Conservation (phyloP, 2,329 filamentous ascomycete species). For the Onygena corvina region DNA sequence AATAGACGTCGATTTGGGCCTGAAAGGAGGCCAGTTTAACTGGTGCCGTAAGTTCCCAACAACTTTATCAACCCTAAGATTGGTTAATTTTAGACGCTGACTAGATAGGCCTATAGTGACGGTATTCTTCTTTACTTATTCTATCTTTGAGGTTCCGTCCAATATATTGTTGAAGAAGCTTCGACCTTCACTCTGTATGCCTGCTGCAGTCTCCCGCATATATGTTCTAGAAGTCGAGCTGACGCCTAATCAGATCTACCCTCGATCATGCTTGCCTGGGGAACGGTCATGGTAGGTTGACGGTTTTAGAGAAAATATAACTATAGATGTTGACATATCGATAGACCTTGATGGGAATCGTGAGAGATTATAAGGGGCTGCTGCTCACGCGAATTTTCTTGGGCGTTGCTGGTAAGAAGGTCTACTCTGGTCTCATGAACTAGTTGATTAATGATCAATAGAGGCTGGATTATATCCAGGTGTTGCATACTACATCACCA, state of each 20-base stretch:
- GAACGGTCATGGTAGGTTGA: slow-evolving; percentile 32
- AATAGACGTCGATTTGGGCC: slow-evolving; percentile 16
- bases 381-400: slow-evolving; percentile 38
- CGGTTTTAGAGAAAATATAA: neutral
- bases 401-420: slow-evolving; percentile 24
- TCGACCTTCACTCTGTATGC: slow-evolving; percentile 20
- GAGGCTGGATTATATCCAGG: slow-evolving; percentile 35
- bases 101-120: slow-evolving; percentile 16
- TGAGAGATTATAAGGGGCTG: slow-evolving; percentile 37
- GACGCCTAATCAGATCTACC: slow-evolving; percentile 18
- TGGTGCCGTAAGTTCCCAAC: slow-evolving; percentile 16
- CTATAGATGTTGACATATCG: neutral
- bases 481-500: slow-evolving; percentile 35
- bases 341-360: slow-evolving; percentile 39
- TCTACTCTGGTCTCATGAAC: neutral
- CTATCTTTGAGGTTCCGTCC: slow-evolving; percentile 18
- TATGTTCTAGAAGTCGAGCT: neutral
- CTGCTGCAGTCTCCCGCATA: neutral
- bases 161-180: slow-evolving; percentile 24
- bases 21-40: slow-evolving; percentile 21
- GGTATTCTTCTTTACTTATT: slow-evolving; percentile 21
- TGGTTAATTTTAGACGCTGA: slow-evolving; percentile 4
- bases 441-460: slow-evolving; percentile 12
- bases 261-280: slow-evolving; percentile 33
- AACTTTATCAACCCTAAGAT: neutral